Evolutionary conservation across 257 asterid genomes (phyloP), one percentile per base, ranked within the genome.

Genomic region (Haberlea rhodopensis): DNA sequence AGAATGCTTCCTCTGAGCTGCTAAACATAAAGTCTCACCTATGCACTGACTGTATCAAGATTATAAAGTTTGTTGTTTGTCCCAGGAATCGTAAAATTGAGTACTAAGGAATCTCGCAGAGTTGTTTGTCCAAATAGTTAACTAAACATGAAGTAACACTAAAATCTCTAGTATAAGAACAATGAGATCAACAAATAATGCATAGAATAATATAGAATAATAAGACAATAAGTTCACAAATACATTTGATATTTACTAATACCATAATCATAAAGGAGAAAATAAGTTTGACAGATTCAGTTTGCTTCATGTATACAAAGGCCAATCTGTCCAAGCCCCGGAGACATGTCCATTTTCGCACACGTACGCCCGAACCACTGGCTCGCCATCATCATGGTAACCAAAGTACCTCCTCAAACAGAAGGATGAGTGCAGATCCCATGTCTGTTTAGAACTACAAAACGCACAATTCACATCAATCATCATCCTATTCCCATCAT

Each of bases 321-420:
- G 94, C 95, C 94, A 88, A 69, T 91, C 96, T 19, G 98, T 91
- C 98, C 98, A 88, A 0, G 98, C 98, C 5, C 98, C 98, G 0
- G 96, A 85, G 70, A 91, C 95, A 73, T 88, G 98, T 3, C 98
- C 98, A 57, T 84, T 91, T 74, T 91, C 95, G 54, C 98, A 91
- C 8, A 88, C 98, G 45, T 80, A 91, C 20, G 96, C 98, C 45
- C 98, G 81, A 65, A 91, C 96, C 5, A 83, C 94, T 0, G 96
- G 96, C 78, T 91, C 98, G 0, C 98, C 96, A 26, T 91, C 96
- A 0, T 88, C 95, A 16, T 91, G 98, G 79, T 66, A 83, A 27
- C 95, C 96, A 20, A 88, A 91, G 67, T 85, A 82, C 69, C 96
- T 74, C 82, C 98, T 75, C 79, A 91, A 66, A 53, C 96, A 91